Conservation (phyloP, 2,329 filamentous ascomycete species). For the Atkinsonella hypoxylon region DNA sequence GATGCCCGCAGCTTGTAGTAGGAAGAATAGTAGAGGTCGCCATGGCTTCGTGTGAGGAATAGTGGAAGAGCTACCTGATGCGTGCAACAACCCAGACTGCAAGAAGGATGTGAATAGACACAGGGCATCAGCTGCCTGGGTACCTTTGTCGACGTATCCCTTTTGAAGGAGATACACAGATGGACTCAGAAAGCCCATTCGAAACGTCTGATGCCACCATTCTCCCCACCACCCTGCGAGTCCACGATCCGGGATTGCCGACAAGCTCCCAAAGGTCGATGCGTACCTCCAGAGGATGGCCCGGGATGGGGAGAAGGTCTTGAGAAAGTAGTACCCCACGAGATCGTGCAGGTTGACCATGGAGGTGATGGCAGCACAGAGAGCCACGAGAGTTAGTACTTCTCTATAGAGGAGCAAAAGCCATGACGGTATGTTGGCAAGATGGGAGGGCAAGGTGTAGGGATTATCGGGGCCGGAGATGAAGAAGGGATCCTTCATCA, state of each 20-base stretch:
- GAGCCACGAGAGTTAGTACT: slow-evolving; percentile 38
- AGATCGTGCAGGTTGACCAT: slow-evolving; percentile 51
- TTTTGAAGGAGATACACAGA: slow-evolving; percentile 31
- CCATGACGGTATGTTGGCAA: slow-evolving; percentile 28
- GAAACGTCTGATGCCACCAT: slow-evolving; percentile 89
- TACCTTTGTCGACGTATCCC: slow-evolving; percentile 26
- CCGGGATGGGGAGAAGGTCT: slow-evolving; percentile 38
- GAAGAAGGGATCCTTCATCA: slow-evolving; percentile 74
- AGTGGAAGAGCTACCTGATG: slow-evolving; percentile 54
- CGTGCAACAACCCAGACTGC: slow-evolving; percentile 59
- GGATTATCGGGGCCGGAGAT: slow-evolving; percentile 34
- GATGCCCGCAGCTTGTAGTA: slow-evolving; percentile 55
- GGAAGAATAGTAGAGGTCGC: slow-evolving; percentile 55
- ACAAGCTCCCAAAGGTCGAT: slow-evolving; percentile 42
- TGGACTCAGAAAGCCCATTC: slow-evolving; percentile 56
- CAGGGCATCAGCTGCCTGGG: slow-evolving; percentile 13
- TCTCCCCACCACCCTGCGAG: slow-evolving; percentile 71
- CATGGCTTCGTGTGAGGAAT: slow-evolving; percentile 41
- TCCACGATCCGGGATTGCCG: slow-evolving; percentile 52
- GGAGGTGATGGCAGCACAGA: slow-evolving; percentile 49
- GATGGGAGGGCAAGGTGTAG: slow-evolving; percentile 27
- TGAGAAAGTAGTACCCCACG: slow-evolving; percentile 35
- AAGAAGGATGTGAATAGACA: slow-evolving; percentile 37
- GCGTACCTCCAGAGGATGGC: slow-evolving; percentile 41
- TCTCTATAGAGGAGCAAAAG: slow-evolving; percentile 45